These are phyloP conservation scores for Neonectria neomacrospora DNA, from an alignment of 2,329 filamentous ascomycete species.

Conservation along the genomic window DNA sequence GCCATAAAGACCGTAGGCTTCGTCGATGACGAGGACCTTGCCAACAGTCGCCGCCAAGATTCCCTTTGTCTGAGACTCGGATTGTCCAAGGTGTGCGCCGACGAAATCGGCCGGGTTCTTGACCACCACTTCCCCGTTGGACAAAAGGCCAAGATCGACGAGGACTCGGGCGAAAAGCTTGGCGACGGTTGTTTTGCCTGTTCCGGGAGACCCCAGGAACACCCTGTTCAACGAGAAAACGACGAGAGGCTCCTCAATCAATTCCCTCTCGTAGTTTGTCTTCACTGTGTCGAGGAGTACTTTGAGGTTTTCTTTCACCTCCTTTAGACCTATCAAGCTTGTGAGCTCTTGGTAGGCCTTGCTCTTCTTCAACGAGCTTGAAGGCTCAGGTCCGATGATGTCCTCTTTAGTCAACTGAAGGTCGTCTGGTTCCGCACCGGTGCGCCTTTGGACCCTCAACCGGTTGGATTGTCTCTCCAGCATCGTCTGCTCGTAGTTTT, in stretches of 20 bases:
- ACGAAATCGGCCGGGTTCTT: constrained; percentile 83
- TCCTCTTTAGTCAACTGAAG: constrained; percentile 72
- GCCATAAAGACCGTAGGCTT: constrained; percentile 75
- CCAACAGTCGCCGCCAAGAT: constrained; percentile 74
- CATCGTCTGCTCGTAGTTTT: constrained; percentile 69
- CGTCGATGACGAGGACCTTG: constrained; percentile 84
- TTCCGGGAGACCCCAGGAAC: constrained; percentile 78
- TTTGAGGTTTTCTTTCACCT: constrained; percentile 71
- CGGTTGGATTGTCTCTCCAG: constrained; percentile 68
- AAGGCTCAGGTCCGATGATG: constrained; percentile 76
- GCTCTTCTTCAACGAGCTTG: constrained; percentile 60
- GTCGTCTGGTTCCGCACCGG: constrained; percentile 61
- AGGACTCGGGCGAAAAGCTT: constrained; percentile 78
- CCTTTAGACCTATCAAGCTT: constrained; percentile 65
- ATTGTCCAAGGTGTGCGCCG: constrained; percentile 70
- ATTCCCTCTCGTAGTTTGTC: constrained; percentile 73
- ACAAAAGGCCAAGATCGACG: constrained; percentile 73
- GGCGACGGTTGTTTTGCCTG: constrained; percentile 80
- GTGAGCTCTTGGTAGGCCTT: constrained; percentile 68
- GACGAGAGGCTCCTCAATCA: constrained; percentile 68
- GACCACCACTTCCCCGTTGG: constrained; percentile 75
- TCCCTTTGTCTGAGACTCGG: constrained; percentile 76
- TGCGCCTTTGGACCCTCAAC: constrained; percentile 58
- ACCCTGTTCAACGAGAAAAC: constrained; percentile 74
- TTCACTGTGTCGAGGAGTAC: constrained; percentile 69